Base-by-base conservation (phyloP, 139 green algal species). In the Chlorella sorokiniana region DNA sequence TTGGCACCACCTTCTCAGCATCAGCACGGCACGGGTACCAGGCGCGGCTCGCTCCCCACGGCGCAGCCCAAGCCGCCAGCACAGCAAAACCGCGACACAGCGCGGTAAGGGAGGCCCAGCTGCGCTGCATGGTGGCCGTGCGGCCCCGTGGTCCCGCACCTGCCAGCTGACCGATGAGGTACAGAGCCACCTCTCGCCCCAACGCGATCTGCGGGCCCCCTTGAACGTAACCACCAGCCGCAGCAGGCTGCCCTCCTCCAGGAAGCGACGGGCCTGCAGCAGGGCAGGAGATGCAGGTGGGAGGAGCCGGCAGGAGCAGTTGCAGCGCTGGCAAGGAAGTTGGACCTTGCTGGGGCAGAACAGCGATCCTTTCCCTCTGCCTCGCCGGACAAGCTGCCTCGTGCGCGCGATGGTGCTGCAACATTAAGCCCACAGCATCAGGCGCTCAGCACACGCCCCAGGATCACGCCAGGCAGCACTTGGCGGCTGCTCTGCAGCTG, bases 181-280 rank as follows among this genome's bases (percentile, higher is more conserved):
- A 69, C 23, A 77, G 48, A 29, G 67, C 33, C 11, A 87, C 52
- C 5, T 84, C 81, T 18, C 69, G 80, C 14, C 62, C 76, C 65
- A 75, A 31, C 56, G 68, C 83, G 27, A 84, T 63, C 67, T 87
- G 59, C 52, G 16, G 27, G 7, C 64, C 76, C 83, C 76, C 67
- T 79, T 84, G 65, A 87, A 87, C 40, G 54, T 72, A 31, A 87
- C 83, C 35, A 73, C 65, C 52, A 87, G 64, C 38, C 81, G 80
- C 70, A 87, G 75, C 33, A 37, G 25, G 54, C 79, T 44, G 42
- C 75, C 67, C 11, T 87, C 83, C 25, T 87, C 62, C 64, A 87
- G 31, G 42, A 87, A 83, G 16, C 69, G 69, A 23, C 64, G 71
- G 27, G 83, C 83, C 78, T 77, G 78, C 77, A 48, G 51, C 22